These are phyloP conservation scores for Cryphonectria radicalis DNA, from an alignment of 2,329 filamentous ascomycete species.

Conservation along the genomic window DNA sequence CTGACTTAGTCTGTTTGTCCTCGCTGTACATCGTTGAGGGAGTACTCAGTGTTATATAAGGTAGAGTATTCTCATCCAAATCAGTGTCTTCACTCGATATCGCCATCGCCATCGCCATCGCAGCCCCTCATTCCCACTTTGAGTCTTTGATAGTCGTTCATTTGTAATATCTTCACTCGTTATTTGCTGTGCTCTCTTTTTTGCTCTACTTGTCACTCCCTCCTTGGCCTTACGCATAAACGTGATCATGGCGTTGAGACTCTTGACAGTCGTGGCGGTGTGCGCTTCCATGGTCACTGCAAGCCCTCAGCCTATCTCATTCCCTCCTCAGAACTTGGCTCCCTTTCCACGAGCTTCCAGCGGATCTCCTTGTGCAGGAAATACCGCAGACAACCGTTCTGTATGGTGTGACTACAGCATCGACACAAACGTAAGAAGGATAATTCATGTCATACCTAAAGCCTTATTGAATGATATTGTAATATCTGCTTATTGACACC, in stretches of 20 bases:
- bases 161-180: not conserved
- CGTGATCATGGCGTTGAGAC: not conserved
- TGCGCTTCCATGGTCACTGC: not conserved
- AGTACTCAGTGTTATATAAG: not conserved
- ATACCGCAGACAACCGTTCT: conserved; percentile 34
- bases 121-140: not conserved
- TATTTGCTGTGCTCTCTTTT: not conserved
- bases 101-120: not conserved
- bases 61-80: not conserved
- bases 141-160: not conserved
- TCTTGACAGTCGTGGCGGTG: not conserved
- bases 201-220: not conserved
- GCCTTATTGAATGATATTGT: not conserved
- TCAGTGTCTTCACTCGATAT: not conserved
- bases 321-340: too few species aligned
- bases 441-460: not conserved
- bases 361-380: conserved; percentile 27
- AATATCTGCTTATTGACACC: not conserved
- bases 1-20: not conserved
- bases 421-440: not conserved
- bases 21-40: not conserved
- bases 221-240: not conserved
- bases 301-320: not conserved
- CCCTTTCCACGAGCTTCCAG: not conserved
- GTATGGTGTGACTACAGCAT: conserved; percentile 47